Base-by-base conservation (phyloP, 2,329 filamentous ascomycete genomes). In the Fusarium pseudoanthophilum region DNA sequence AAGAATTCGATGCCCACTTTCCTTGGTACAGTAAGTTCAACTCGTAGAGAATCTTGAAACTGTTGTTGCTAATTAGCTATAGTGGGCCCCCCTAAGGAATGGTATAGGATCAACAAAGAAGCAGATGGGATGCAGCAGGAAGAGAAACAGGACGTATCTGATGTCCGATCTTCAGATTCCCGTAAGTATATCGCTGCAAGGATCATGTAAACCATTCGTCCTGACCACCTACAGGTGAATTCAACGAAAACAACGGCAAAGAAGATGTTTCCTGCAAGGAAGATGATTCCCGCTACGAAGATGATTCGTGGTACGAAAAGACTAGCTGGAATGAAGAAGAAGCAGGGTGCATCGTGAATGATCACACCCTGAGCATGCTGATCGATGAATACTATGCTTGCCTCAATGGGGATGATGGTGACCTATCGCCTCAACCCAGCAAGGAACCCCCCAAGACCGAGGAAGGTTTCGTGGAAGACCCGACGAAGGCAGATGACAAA, bases 361-460 rank as follows among this genome's bases (percentile, higher is more conserved):
- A 42, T 42, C 20, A 42, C 21, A 42, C 40, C 15, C 6, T 5
- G 21, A 4, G 6, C 7, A 43, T 24, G 11, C 42, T 43, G 43
- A 2, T 0, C 18, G 2, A 28, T 4, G 45, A 28, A 8, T 21
- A 48, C 26, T 4, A 11, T 30, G 26, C 20, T 15, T 30, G 45
- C 26, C 20, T 30, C 26, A 0, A 0, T 0, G 24, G 4, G 5
- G 24, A 26, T 20, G 24, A 26, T 18, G 16, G 7, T 13, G 24
- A 26, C 11, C 4, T 45, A 26, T 18, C 16, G 43, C 24, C 0
- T 26, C 43, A 9, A 26, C 24, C 24, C 0, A 20, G 11, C 18
- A 26, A 9, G 0, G 24, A 4, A 26, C 24, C 24, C 43, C 26
- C 16, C 7, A 14, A 13, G 2, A 10, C 16, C 4, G 43, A 45